phyloP scores from a whole-genome alignment of 2,329 filamentous ascomycete species.

The Bipolaris victoriae region DNA sequence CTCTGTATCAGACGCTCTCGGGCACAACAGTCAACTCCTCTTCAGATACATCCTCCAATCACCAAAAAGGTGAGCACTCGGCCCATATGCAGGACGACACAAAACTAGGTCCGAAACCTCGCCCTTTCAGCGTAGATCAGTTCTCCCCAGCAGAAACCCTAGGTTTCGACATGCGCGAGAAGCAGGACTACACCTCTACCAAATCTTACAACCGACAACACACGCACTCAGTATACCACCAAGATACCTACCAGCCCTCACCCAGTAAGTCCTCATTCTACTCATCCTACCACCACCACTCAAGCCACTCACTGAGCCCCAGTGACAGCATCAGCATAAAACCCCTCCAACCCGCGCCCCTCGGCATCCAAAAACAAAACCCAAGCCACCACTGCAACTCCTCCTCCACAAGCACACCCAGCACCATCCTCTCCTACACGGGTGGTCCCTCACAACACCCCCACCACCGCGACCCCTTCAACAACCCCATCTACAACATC shows the following conservation, averaged over 20 bases:
- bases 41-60: background rate
- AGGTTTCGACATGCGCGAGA: conserved; percentile 7
- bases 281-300: background rate
- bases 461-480: conserved; percentile 9
- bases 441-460: conserved; percentile 5
- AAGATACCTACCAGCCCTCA: background rate
- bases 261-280: background rate
- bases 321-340: conserved; percentile 4
- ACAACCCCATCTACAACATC: conserved; percentile 11
- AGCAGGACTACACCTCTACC: background rate
- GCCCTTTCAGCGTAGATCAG: conserved; percentile 1
- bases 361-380: background rate
- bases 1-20: background rate
- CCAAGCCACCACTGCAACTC: background rate
- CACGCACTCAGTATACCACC: background rate
- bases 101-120: conserved; percentile 18
- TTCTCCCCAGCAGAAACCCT: conserved; percentile 4
- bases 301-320: conserved; percentile 1
- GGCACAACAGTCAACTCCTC: background rate
- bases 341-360: background rate
- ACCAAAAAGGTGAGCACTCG: background rate
- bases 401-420: background rate
- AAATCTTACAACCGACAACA: conserved; percentile 1
- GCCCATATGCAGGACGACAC: background rate
- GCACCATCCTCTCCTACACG: conserved; percentile 8